Base-by-base conservation (phyloP, 192 early-diverging fungal genomes). In the Coemansia javaensis region DNA sequence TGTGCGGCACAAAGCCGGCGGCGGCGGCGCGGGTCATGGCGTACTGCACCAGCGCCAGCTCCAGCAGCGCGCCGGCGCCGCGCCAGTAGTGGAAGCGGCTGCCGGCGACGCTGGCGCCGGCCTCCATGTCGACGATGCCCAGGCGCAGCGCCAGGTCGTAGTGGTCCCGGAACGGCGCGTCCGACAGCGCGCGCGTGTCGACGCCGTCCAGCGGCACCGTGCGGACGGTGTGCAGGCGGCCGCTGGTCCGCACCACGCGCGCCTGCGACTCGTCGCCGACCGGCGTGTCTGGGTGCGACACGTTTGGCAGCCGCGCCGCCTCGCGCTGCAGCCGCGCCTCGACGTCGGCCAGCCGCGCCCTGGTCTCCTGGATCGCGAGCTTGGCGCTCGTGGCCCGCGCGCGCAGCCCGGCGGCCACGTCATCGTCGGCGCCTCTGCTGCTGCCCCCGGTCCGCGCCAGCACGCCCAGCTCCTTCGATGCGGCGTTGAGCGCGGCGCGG, bases 71-170 rank as follows among this genome's bases (percentile, higher is more conserved):
- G n/a, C 85, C 91, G n/a, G 79, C 81, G 44, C 90, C 88, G 40
- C 86, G 85, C 40, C 93, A 80, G 55, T 90, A 93, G 56, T 93
- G 91, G 53, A 90, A 97, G 18, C 87, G 75, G 16, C 81, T 81
- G 3, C 93, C 91, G 0, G 88, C 78, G 9, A 91, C 90, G 33
- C 80, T 73, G 0, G 90, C 81, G 13, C 85, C 90, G 17, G 88
- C 79, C 32, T 88, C 81, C 56, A 93, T 85, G 59, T 97, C 89
- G 7, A 89, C 70, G 40, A 93, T 63, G 21, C 85, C 88, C 53
- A 87, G 75, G 4, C 59, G 20, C 36, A 63, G 51, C n/a, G 79
- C 78, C 31, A 97, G 44, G 5, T 83, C 68, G 12, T 90, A 60
- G 69, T 97, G 93, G 52, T 88, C 83, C 39, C 48, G 50, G 20